A percentile compares a stretch with the other conserved stretches of the same genome.
Conservation (phyloP, 768 basidiomycete species). For the Podaxis mareebaensis region DNA sequence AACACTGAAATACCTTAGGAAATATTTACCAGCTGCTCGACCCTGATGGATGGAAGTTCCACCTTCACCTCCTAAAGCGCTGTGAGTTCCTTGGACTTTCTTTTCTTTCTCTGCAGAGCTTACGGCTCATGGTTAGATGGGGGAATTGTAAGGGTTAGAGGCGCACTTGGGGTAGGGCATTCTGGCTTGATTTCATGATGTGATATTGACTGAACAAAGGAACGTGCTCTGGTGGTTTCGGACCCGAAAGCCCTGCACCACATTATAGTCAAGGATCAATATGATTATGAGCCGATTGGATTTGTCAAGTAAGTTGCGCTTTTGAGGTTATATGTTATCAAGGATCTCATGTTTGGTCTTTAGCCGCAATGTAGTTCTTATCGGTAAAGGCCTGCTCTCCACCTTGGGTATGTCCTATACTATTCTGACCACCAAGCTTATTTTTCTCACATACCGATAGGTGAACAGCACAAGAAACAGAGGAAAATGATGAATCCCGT, state of each 20-base stretch:
- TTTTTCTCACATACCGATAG: not conserved
- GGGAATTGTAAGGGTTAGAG: constrained; percentile 32
- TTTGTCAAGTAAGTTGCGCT: constrained; percentile 24
- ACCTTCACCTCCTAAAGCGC: constrained; percentile 31
- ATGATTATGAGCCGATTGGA: constrained; percentile 24
- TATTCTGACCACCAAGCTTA: not conserved
- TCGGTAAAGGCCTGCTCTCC: constrained; percentile 25
- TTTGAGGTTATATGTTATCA: not conserved
- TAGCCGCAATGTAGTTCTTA: constrained; percentile 22
- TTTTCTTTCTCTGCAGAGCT: not conserved
- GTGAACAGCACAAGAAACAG: constrained; percentile 23
- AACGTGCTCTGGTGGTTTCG: constrained; percentile 17
- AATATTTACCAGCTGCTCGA: constrained; percentile 35
- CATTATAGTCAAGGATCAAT: constrained; percentile 42
- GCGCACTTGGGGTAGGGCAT: constrained; percentile 31
- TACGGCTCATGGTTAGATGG: constrained; percentile 25
- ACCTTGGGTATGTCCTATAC: constrained; percentile 21
- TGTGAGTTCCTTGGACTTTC: constrained; percentile 25
- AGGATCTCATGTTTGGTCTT: not conserved
- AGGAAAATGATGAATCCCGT: constrained; percentile 40
- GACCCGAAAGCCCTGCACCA: constrained; percentile 48
- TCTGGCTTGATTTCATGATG: not conserved
- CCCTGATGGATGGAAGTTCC: constrained; percentile 36
- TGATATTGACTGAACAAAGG: not conserved
- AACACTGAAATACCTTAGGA: constrained; percentile 24